phyloP scores from a whole-genome alignment of 2,329 filamentous ascomycete genomes.

The Aaosphaeria arxii region DNA sequence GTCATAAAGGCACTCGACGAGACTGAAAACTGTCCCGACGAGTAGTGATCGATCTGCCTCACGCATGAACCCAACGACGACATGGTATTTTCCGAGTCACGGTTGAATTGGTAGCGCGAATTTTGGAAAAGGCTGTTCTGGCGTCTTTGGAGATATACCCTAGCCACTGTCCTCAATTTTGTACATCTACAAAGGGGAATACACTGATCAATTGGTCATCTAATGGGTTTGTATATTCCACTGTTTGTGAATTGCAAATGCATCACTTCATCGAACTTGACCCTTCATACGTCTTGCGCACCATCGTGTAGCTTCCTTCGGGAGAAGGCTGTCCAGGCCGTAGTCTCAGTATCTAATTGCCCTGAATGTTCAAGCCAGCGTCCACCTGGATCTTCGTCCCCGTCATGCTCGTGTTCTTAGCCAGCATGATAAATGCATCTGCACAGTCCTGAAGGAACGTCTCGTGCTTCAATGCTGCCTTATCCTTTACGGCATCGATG shows the following conservation, averaged over 20 bases:
- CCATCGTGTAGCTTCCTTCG: too few species aligned
- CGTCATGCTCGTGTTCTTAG: slow-evolving; percentile 53
- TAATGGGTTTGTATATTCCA: too few species aligned
- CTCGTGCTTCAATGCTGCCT: slow-evolving; percentile 58
- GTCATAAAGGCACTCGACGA: slow-evolving; percentile 46
- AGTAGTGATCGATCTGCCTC: slow-evolving; percentile 24
- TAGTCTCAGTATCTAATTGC: too few species aligned
- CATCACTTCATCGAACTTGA: too few species aligned
- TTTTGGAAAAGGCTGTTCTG: too few species aligned
- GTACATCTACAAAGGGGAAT: too few species aligned
- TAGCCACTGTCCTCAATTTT: too few species aligned
- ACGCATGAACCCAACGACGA: not conserved
- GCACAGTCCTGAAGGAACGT: slow-evolving; percentile 54
- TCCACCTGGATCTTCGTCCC: slow-evolving; percentile 45
- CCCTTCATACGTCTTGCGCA: too few species aligned
- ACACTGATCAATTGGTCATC: too few species aligned
- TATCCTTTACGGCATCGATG: slow-evolving; percentile 53
- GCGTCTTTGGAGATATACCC: too few species aligned
- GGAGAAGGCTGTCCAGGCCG: too few species aligned
- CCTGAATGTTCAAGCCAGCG: slow-evolving; percentile 32
- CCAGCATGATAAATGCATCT: slow-evolving; percentile 54
- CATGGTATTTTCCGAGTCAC: not conserved
- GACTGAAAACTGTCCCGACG: slow-evolving; percentile 39
- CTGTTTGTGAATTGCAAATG: too few species aligned
- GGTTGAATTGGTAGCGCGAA: not conserved